phyloP scores from a whole-genome alignment of 345 rosid species.

The Eucalyptus curtisii region DNA sequence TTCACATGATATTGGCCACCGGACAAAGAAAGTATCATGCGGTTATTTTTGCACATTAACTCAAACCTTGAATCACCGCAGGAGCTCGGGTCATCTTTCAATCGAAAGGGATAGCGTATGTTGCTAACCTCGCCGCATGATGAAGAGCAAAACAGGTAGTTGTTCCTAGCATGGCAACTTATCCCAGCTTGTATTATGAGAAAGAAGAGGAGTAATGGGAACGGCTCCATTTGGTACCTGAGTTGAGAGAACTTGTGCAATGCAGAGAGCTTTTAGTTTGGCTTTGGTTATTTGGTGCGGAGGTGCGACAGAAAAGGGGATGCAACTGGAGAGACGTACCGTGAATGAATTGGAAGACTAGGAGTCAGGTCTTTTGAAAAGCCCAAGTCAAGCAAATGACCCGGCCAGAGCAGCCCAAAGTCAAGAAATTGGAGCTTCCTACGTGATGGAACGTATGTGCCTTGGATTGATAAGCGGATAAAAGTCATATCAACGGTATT shows the following conservation, averaged over 20 bases:
- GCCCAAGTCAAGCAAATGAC: background rate
- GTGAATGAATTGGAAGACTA: background rate
- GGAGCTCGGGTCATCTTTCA: rapidly evolving
- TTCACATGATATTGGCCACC: background rate
- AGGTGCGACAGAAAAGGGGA: background rate
- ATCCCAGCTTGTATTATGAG: background rate
- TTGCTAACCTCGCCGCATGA: rapidly evolving
- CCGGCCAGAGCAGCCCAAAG: rapidly evolving
- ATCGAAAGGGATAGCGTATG: background rate
- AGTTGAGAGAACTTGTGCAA: background rate
- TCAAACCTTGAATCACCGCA: rapidly evolving
- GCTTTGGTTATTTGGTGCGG: background rate
- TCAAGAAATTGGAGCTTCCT: background rate
- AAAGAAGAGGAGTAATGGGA: background rate
- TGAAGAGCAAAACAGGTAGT: rapidly evolving
- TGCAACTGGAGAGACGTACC: background rate
- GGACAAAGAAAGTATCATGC: rapidly evolving
- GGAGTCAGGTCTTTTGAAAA: background rate
- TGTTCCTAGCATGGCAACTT: background rate
- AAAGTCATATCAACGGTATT: background rate
- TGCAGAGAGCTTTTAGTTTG: background rate
- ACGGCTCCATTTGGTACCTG: background rate
- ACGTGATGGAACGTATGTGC: background rate
- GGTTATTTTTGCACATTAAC: background rate
- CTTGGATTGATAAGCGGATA: background rate